Conservation (phyloP, 345 rosid genomes). For the Gossypium ekmanianum region DNA sequence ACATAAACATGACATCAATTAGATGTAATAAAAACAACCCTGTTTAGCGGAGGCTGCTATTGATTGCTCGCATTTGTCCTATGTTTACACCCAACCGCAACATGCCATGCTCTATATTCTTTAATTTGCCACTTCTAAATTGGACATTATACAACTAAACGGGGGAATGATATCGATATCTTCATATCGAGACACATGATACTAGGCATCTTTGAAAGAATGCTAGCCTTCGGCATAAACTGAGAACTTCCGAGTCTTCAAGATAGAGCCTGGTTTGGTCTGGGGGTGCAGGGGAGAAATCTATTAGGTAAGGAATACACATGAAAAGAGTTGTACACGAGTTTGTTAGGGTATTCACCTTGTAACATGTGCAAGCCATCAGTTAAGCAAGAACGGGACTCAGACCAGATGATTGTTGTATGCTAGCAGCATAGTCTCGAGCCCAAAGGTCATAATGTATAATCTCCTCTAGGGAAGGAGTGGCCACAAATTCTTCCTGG, state of each 20-base stretch:
- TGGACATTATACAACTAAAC: not conserved
- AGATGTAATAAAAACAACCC: no score
- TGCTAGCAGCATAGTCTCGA: constrained; percentile 54
- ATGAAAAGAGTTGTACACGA: not conserved
- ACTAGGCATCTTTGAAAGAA: not conserved
- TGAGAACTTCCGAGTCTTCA: not conserved
- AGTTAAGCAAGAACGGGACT: constrained; percentile 36
- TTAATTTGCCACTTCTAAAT: no score
- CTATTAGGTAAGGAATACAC: not conserved
- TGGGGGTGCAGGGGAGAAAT: not conserved
- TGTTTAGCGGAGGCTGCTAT: no score
- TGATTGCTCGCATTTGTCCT: no score
- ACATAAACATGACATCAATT: no score
- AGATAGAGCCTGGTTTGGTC: not conserved
- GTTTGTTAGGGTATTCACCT: not conserved
- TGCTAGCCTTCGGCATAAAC: constrained; percentile 12
- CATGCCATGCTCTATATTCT: no score
- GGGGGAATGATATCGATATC: not conserved
- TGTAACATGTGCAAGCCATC: not conserved
- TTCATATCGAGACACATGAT: not conserved
- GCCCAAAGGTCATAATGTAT: constrained; percentile 93
- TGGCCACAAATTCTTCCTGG: constrained; percentile 54
- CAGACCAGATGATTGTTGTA: constrained; percentile 41
- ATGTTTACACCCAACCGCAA: no score
- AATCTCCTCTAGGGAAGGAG: constrained; percentile 85